Percentiles rank a stretch among this genome's conserved stretches.
phyloP scores from a whole-genome alignment of 208 protist genomes.

The Naegleria fowleri region DNA sequence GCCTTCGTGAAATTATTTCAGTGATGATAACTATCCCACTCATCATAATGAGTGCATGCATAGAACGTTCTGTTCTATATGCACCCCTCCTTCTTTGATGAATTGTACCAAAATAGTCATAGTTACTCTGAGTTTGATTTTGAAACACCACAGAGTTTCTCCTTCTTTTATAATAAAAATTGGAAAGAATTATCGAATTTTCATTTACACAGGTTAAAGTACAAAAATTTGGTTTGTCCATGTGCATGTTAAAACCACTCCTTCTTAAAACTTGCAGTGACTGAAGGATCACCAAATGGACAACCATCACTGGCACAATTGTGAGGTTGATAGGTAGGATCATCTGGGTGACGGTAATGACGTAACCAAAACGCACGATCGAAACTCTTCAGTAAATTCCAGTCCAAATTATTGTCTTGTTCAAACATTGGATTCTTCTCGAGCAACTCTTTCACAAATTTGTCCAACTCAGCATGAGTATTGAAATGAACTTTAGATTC shows the following conservation, averaged over 20 bases:
- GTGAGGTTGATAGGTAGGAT: background rate
- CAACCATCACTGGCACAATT: background rate
- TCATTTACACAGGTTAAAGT: too few relatives aligned
- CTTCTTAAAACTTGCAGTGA: background rate
- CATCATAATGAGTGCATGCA: too few relatives aligned
- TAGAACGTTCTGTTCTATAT: too few relatives aligned
- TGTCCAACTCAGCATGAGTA: background rate
- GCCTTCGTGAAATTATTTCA: too few relatives aligned
- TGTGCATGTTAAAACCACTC: constrained; percentile 20
- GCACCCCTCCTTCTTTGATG: too few relatives aligned
- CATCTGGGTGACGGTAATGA: background rate
- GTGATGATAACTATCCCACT: too few relatives aligned
- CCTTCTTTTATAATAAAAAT: too few relatives aligned
- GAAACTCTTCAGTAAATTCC: constrained; percentile 17
- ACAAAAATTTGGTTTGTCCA: too few relatives aligned
- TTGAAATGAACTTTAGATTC: background rate
- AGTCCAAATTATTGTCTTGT: background rate
- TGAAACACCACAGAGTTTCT: too few relatives aligned
- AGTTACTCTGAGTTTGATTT: too few relatives aligned
- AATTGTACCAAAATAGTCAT: too few relatives aligned
- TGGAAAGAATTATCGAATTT: too few relatives aligned
- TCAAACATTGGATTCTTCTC: background rate
- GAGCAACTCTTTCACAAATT: background rate
- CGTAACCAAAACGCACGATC: constrained; percentile 17
- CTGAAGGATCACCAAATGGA: background rate